Conservation (phyloP, 1,139 yeast genomes). For the Hemisphaericaspora lyxosophila region DNA sequence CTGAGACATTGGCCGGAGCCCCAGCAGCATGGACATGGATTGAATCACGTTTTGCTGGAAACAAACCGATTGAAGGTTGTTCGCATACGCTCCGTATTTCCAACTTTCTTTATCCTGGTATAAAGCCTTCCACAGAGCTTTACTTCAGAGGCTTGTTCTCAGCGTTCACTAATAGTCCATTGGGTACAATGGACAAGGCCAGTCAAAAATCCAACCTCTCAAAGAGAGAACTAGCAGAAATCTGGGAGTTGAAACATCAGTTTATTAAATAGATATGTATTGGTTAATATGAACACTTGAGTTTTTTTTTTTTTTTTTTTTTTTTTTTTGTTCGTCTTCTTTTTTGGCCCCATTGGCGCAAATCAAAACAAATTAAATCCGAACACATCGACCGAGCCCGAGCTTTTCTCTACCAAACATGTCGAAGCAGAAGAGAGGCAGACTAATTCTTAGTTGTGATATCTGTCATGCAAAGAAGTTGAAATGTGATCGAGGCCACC, state of each 20-base stretch:
- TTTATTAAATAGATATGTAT: no score
- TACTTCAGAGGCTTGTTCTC: not conserved
- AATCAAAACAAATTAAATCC: no score
- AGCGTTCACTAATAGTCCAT: not conserved
- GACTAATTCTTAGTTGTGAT: slow-evolving; percentile 21
- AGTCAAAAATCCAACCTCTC: not conserved
- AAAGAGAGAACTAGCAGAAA: not conserved
- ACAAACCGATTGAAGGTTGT: slow-evolving; percentile 11
- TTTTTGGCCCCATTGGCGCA: no score
- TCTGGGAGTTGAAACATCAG: no score
- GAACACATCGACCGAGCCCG: no score
- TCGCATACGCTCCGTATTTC: slow-evolving; percentile 7
- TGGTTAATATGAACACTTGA: no score
- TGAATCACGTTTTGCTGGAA: slow-evolving; percentile 9
- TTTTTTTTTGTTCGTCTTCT: no score
- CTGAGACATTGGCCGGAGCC: slow-evolving; percentile 27
- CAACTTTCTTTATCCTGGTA: slow-evolving; percentile 10
- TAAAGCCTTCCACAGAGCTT: not conserved
- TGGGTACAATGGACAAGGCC: not conserved
- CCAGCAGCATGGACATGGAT: slow-evolving; percentile 35
- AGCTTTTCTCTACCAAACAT: no score
- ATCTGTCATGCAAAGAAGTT: slow-evolving; percentile 33
- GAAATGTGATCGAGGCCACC: slow-evolving; percentile 33
- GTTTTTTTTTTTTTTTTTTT: no score
- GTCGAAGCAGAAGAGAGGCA: not conserved